Percentiles rank a stretch among this genome's conserved stretches.
Evolutionary conservation across 1,139 yeast species (phyloP).

Genomic region (Taphrina deformans): DNA sequence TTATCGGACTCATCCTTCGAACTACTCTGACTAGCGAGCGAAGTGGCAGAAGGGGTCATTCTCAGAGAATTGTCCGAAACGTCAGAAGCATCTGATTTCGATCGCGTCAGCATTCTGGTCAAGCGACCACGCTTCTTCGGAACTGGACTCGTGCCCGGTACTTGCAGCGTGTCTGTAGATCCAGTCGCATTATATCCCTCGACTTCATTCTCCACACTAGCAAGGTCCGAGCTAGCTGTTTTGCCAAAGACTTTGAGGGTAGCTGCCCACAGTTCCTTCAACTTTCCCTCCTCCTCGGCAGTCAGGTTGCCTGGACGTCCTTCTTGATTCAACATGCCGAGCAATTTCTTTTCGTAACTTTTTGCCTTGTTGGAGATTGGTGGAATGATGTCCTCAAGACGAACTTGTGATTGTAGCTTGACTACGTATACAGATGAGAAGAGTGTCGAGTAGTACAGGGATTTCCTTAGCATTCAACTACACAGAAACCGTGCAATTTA

Average conservation of each 20-base stretch:
- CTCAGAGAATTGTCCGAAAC: neutral
- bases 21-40: neutral
- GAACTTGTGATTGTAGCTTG: slow-evolving; percentile 3
- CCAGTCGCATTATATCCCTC: slow-evolving; percentile 40
- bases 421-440: slow-evolving; percentile 9
- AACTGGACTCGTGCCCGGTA: slow-evolving; percentile 1
- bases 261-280: slow-evolving; percentile 77
- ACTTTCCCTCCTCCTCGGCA: slow-evolving; percentile 60
- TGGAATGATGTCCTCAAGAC: slow-evolving; percentile 27
- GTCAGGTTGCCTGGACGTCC: slow-evolving; percentile 65
- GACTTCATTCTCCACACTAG: slow-evolving; percentile 39
- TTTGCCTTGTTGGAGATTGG: slow-evolving; percentile 25
- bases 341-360: slow-evolving; percentile 15
- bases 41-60: neutral
- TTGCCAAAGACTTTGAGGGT: slow-evolving; percentile 63
- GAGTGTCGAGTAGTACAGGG: slow-evolving; percentile 6
- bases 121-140: slow-evolving; percentile 29
- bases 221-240: slow-evolving; percentile 43
- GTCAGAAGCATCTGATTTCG: slow-evolving; percentile 23
- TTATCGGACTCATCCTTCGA: slow-evolving; percentile 39
- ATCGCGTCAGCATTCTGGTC: slow-evolving; percentile 32
- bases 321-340: slow-evolving; percentile 13
- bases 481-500: neutral
- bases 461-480: slow-evolving; percentile 10
- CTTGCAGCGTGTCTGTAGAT: slow-evolving; percentile 39